Conservation (phyloP, 306 rosid species). For the Benincasa hispida region DNA sequence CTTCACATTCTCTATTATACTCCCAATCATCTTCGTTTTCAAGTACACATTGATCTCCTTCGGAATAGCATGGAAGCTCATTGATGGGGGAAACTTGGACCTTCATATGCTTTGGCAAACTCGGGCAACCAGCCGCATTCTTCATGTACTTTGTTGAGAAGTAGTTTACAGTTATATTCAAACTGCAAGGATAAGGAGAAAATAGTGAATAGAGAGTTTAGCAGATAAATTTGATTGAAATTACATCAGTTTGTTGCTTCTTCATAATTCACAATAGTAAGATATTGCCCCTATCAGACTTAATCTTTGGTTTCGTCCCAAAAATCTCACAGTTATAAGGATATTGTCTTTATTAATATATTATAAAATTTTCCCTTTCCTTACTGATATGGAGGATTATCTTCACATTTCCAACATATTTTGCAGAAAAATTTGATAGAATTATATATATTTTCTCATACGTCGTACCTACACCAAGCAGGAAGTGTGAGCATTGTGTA, state of each 20-base stretch:
- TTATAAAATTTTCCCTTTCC: not conserved
- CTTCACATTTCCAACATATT: not conserved
- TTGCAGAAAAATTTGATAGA: not conserved
- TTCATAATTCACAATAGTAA: not conserved
- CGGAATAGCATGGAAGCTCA: conserved; percentile 72
- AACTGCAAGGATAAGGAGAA: conserved; percentile 31
- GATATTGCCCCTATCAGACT: not conserved
- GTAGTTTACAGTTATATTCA: conserved; percentile 67
- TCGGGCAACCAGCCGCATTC: conserved; percentile 67
- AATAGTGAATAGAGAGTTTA: not conserved
- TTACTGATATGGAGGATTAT: not conserved
- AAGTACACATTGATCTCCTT: conserved; percentile 19
- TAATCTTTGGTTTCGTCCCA: not conserved
- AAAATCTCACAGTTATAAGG: not conserved
- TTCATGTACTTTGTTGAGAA: conserved; percentile 69
- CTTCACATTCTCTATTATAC: conserved; percentile 25
- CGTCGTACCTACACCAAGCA: conserved; percentile 59
- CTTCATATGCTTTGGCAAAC: conserved; percentile 64
- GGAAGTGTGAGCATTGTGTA: conserved; percentile 92
- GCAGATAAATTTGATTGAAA: not conserved
- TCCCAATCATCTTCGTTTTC: conserved; percentile 39
- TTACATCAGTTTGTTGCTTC: not conserved
- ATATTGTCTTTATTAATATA: not conserved
- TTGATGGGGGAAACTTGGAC: conserved; percentile 47
- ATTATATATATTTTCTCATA: not conserved